Base-by-base conservation (phyloP, 1,284 basidiomycete species). In the Puccinia polysora region DNA sequence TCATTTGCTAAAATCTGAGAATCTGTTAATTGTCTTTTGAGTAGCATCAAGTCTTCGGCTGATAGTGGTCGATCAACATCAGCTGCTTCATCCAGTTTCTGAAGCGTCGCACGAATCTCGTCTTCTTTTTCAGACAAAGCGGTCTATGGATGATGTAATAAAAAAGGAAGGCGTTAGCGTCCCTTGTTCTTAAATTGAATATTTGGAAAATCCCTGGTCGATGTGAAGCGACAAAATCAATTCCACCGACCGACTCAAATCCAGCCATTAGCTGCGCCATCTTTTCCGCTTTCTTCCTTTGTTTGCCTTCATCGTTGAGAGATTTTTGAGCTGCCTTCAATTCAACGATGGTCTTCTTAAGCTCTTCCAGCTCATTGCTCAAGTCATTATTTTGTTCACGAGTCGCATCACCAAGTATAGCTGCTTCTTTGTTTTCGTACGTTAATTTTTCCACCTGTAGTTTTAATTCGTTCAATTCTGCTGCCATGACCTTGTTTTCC, bases 181-280 rank as follows among this genome's bases (percentile, higher is more conserved):
- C n/a, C n/a, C n/a, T n/a, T n/a, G n/a, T n/a, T n/a, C n/a, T n/a
- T n/a, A n/a, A n/a, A n/a, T n/a, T n/a, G n/a, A n/a, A n/a, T n/a
- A n/a, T n/a, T n/a, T n/a, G n/a, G n/a, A n/a, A n/a, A n/a, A n/a
- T n/a, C n/a, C n/a, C n/a, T n/a, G n/a, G n/a, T n/a, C n/a, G n/a
- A n/a, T n/a, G n/a, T n/a, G n/a, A n/a, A n/a, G n/a, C n/a, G n/a
- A n/a, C n/a, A n/a, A n/a, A n/a, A n/a, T n/a, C n/a, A n/a, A n/a
- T n/a, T n/a, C n/a, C n/a, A 87, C 78, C 23, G 77, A 93, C 92
- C 76, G 89, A 86, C 82, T 94, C 94, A 78, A 98, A 96, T 81
- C 96, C 95, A 74, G 94, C 91, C 94, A 99, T 97, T 92, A 99
- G 96, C 76, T 95, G 84, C n/a, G 91, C 93, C 89, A 99, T 92